Base-by-base conservation (phyloP, 208 protist species). In the Acanthamoeba castellanii region DNA sequence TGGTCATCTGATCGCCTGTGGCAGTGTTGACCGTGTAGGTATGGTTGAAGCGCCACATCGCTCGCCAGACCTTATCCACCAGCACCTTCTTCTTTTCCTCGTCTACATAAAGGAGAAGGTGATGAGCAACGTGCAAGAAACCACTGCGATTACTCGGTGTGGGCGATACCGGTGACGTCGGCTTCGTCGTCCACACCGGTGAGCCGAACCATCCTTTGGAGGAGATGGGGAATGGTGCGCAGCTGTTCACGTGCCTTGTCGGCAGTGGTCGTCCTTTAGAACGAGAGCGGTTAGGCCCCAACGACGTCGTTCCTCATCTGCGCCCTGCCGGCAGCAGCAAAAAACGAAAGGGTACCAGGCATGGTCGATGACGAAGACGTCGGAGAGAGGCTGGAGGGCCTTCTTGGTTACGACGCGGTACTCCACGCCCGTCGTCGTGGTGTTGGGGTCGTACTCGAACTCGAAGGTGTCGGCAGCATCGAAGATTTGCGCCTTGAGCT, bases 201-300 rank as follows among this genome's bases (percentile, higher is more conserved):
- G 32, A 90, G 37, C 27, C 57, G 47, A 11, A n/a, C 57, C 84
- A 68, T 90, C 16, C 84, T 5, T 13, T 59, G 84, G 27, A 90
- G 55, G 20, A 90, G 57, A 20, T 90, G 84, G 61, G 84, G 84
- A 32, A 90, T 90, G 30, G 84, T 70, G 22, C 13, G 47, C n/a
- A 90, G 84, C 84, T 90, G 84, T 45, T 90, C 84, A n/a, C 84
- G 84, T 22, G 84, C 84, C 57, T 90, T 90, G 55, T 90, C 37
- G 30, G 57, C 37, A 57, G 84, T 90, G 32, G 84, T 90, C n/a
- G 84, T 90, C 84, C 84, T 90, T 0, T 0, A 13, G 37, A 30
- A 22, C 32, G 20, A 45, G 37, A 82, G 42, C 37, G 14, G 42
- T 61, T 25, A 25, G 37, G 16, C 30, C 27, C 18, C 16, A 20